Evolutionary conservation across 1,284 basidiomycete genomes (phyloP), one percentile per base, ranked within the genome.

Genomic region (Gymnopus androsaceus): DNA sequence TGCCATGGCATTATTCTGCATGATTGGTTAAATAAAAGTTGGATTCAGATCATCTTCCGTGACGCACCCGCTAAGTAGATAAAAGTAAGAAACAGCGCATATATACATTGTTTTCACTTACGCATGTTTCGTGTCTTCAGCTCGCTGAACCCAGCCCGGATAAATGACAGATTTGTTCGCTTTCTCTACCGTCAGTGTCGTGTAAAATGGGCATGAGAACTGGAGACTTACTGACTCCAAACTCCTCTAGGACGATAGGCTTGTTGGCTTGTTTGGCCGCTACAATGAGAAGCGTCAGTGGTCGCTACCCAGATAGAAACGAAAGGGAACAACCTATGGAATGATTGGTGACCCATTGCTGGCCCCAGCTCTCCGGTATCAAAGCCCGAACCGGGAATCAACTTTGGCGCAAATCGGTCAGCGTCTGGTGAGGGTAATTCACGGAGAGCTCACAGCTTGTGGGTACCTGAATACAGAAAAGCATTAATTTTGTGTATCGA

Each of bases 1-100:
- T 84, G 81, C 81, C 81, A 84, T 1, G 80, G 81, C 72, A 84
- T 76, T 52, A 83, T 80, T 1, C 82, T 81, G 45, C 7, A 56
- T 33, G 28, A 30, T 7, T 38, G 27, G 17, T 50, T 44, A 28
- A 30, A 33, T 55, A 53, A 15, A 2, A 11, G 2, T n/a, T n/a
- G 14, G 4, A 27, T 14, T 48, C 4, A 17, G 30, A 49, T 6
- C 8, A 28, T 17, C 23, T n/a, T 28, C 30, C n/a, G 27, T 31
- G 28, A 17, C 45, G n/a, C 17, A 34, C 17, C 17, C 19, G 6
- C 31, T 36, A n/a, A 15, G n/a, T n/a, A 41, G n/a, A 31, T 34
- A 33, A 15, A 25, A 21, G 8, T 28, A 9, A 34, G 17, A 42
- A 25, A 45, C 11, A 7, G 19, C 17, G 25, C 30, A 50, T 14